Evolutionary conservation across 2,329 filamentous ascomycete genomes (phyloP), one percentile per base, ranked within the genome.

Genomic region (Fonsecaea erecta): DNA sequence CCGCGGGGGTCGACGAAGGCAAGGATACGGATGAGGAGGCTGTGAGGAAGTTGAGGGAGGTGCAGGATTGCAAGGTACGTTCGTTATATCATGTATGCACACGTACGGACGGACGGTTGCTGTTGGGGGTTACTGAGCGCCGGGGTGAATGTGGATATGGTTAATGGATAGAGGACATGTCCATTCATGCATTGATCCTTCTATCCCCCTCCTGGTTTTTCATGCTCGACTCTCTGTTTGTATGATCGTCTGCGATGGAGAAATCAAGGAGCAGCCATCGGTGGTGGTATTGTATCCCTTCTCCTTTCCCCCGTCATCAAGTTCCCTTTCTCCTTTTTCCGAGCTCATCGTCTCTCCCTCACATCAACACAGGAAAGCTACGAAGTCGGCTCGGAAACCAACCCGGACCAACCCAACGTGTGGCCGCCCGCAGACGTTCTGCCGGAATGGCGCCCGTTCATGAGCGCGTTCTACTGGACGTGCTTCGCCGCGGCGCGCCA

Each of bases 401-500:
- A 82, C 64, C 35, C 73, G 2, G 71, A 73, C 8, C 80, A 83
- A 53, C 81, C 81, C 5, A 84, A 85, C 61, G 76, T 83, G 59
- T 85, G 82, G 82, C 74, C 82, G 2, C 80, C 82, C 0, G 74
- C 81, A 16, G 71, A 79, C 0, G 73, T 76, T 5, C 74, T 84
- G 3, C 81, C 82, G 0, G 79, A 78, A 1, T 84, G 83, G 70
- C 79, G 79, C 2, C 68, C 73, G 21, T 84, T 84, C 70, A 83
- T 82, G 76, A 79, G 72, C 9, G 66, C 70, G 8, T 84, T 86
- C 71, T 85, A 83, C 71, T 82, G 79, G 79, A 76, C 79, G 12
- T 82, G 81, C 51, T 79, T 79, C 56, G 74, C 37, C 14, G 85
- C 86, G 1, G 88, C 85, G 3, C 84, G 84, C n/a, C 85, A 84